Base-by-base conservation (phyloP, 352 stramenopile genomes). In the Albugo candida region DNA sequence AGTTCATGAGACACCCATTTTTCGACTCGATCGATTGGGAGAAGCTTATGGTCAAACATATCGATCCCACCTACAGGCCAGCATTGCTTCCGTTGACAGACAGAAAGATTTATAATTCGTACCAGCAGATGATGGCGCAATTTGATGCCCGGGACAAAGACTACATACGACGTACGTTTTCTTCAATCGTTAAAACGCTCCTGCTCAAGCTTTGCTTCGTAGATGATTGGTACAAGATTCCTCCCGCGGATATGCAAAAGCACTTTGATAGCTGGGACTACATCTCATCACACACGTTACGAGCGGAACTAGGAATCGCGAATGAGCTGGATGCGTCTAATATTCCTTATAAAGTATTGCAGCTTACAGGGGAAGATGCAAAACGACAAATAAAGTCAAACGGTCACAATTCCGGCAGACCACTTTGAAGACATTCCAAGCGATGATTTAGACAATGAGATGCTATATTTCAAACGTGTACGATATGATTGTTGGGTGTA, bases 1-100 rank as follows among this genome's bases (percentile, higher is more conserved):
- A 91, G 55, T 86, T 95, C 47, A 94, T 91, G 67, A 63, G 79
- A 39, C 83, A 95, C 51, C 55, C 71, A 8, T 95, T 93, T 47
- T 94, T 95, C 51, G 65, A 88, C 41, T 70, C 60, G 1, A 51
- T 89, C 40, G 74, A 93, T 55, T 87, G 76, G 74, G 72, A 91
- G 49, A 72, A 75, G 55, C 66, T 93, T 41, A 83, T 83, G 74
- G 74, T 84, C 66, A 86, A 85, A 63, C 69, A 92, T 55, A 80
- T 92, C 36, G 71, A 92, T 48, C 67, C 77, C 0, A 79, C 77
- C 42, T 91, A 70, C 55, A 86, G 84, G 46, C 78, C 78, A 8
- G 59, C 53, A 10, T 48, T 88, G 41, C 59, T 70, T 13, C 53
- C 67, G 36, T 60, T 83, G 34, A 75, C 62, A 34, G 76, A 87